phyloP scores from a whole-genome alignment of 1,284 basidiomycete species.

The Tylopilus sp. region DNA sequence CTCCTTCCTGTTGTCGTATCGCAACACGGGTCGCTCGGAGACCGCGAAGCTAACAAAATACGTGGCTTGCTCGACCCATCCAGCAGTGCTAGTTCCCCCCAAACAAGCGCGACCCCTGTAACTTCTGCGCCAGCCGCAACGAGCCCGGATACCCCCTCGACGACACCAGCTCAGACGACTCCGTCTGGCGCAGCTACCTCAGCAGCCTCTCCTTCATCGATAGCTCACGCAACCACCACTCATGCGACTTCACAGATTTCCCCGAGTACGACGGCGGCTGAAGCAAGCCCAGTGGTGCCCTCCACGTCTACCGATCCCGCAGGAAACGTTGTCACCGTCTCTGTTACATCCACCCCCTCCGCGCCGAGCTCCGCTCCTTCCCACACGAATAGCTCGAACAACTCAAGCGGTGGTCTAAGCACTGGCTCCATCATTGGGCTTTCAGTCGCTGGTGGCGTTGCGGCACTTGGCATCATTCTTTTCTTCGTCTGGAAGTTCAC shows the following conservation, averaged over 20 bases:
- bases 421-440: conserved; percentile 74
- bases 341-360: conserved; percentile 9
- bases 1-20: conserved; percentile 29
- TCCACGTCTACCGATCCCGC: conserved; percentile 26
- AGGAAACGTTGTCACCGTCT: conserved; percentile 23
- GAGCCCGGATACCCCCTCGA: background rate
- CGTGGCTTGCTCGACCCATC: conserved; percentile 10
- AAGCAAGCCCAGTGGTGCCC: conserved; percentile 20
- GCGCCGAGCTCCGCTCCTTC: conserved; percentile 15
- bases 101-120: background rate
- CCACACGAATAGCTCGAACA: conserved; percentile 8
- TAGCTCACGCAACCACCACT: background rate
- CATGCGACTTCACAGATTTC: background rate
- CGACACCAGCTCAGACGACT: conserved; percentile 11
- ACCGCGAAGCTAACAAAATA: conserved; percentile 16
- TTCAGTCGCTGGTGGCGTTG: conserved; percentile 73
- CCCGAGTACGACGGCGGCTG: background rate
- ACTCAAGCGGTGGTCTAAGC: conserved; percentile 36
- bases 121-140: conserved; percentile 12
- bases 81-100: background rate
- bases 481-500: conserved; percentile 83
- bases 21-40: conserved; percentile 24
- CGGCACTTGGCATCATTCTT: conserved; percentile 59
- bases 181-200: conserved; percentile 11
- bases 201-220: conserved; percentile 8